Percentiles rank a stretch among this genome's conserved stretches.
Evolutionary conservation across 139 green algal genomes (phyloP).

Genomic region (Chlorella vulgaris): DNA sequence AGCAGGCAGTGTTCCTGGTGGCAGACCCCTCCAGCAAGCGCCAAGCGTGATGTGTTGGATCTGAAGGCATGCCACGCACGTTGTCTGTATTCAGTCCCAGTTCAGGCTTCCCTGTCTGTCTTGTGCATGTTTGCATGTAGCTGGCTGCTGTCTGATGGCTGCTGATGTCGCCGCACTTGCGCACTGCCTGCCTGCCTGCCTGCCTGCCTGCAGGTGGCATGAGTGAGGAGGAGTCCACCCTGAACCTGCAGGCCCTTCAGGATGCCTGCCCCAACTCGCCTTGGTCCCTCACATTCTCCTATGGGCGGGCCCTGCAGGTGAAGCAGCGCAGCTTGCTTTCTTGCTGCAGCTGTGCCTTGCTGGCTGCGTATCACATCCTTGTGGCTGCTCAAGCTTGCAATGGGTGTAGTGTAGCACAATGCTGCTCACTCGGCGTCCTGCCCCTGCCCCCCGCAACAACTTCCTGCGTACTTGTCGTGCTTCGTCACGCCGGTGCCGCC

Average conservation of each 20-base stretch:
- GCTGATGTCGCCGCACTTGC: not conserved
- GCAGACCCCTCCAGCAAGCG: too few species aligned
- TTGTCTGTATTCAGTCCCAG: too few species aligned
- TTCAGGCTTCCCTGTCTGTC: too few species aligned
- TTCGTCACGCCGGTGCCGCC: too few species aligned
- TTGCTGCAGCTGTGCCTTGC: too few species aligned
- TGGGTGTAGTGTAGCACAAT: not conserved
- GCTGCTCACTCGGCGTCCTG: too few species aligned
- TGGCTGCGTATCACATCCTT: too few species aligned
- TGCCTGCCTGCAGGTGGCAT: slow-evolving; percentile 50
- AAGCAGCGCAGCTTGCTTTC: not conserved
- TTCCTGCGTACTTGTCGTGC: not conserved
- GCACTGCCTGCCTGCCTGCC: not conserved
- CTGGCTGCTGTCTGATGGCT: too few species aligned
- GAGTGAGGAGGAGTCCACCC: slow-evolving; percentile 84
- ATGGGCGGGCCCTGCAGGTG: slow-evolving; percentile 84
- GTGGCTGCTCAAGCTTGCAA: not conserved
- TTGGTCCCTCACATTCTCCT: slow-evolving; percentile 94
- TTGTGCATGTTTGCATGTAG: too few species aligned
- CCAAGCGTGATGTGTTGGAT: too few species aligned
- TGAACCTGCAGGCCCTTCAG: slow-evolving; percentile 83
- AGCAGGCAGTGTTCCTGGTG: too few species aligned
- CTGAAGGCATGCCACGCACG: too few species aligned
- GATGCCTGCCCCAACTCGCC: slow-evolving; percentile 72
- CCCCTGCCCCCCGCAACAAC: not conserved